Evolutionary conservation across 176 grass and related monocot species (phyloP).

Genomic region (Eragrostis curvula): DNA sequence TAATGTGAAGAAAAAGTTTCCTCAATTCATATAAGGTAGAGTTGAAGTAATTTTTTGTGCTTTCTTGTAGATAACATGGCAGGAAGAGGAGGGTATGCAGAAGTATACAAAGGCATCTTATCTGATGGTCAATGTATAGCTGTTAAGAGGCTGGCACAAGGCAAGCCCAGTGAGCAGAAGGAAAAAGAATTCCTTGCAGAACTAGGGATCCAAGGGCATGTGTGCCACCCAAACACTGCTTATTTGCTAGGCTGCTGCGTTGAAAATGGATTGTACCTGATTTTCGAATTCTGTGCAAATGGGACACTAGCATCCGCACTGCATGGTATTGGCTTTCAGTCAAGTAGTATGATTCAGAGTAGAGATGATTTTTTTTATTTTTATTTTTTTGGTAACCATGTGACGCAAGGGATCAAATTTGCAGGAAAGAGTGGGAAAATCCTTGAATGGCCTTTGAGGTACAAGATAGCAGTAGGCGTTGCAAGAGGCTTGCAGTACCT

Average conservation of each 20-base stretch:
- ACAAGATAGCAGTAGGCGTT: constrained; percentile 82
- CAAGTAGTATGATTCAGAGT: not conserved
- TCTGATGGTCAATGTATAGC: constrained; percentile 73
- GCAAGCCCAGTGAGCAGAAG: constrained; percentile 71
- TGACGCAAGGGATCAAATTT: constrained; percentile 21
- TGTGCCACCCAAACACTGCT: constrained; percentile 91
- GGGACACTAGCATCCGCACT: constrained; percentile 77
- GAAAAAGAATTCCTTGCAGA: constrained; percentile 88
- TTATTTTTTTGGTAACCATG: constrained; percentile 1
- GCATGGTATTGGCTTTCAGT: constrained; percentile 60
- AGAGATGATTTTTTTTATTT: not conserved
- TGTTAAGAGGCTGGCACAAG: constrained; percentile 79
- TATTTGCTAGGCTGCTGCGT: constrained; percentile 85
- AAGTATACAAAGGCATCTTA: constrained; percentile 80
- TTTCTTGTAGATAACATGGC: constrained; percentile 73
- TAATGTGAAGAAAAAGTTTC: not conserved
- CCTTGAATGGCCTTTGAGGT: constrained; percentile 76
- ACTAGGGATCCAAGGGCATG: constrained; percentile 87
- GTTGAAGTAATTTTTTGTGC: constrained; percentile 1
- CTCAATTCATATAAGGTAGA: not conserved
- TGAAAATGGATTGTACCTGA: constrained; percentile 83
- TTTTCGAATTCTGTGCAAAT: constrained; percentile 77
- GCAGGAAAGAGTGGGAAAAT: constrained; percentile 61
- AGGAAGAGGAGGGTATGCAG: constrained; percentile 89
- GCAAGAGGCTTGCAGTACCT: constrained; percentile 90